These are phyloP conservation scores for Adansonia gregorii DNA, from an alignment of 441 rosid genomes.

Conservation along the genomic window DNA sequence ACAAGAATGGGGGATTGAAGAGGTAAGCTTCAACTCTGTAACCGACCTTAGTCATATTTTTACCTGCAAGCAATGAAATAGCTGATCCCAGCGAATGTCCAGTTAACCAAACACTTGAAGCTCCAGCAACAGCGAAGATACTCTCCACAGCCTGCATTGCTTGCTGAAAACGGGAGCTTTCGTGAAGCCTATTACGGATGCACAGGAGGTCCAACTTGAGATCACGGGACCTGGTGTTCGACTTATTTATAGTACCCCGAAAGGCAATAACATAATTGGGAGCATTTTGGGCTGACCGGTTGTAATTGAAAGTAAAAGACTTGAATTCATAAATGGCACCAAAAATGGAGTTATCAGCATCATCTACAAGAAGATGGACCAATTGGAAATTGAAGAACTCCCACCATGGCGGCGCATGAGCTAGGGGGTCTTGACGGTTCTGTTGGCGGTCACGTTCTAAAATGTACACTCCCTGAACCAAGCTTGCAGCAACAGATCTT, in stretches of 20 bases:
- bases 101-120: slow-evolving; percentile 41
- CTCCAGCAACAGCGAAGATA: slow-evolving; percentile 34
- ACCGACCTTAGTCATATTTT: slow-evolving; percentile 44
- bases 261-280: slow-evolving; percentile 52
- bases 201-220: slow-evolving; percentile 39
- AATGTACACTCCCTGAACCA: slow-evolving; percentile 54
- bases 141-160: slow-evolving; percentile 41
- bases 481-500: slow-evolving; percentile 52
- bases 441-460: slow-evolving; percentile 57
- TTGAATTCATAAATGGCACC: slow-evolving; percentile 41
- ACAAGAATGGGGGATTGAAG: slow-evolving; percentile 61
- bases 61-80: slow-evolving; percentile 51
- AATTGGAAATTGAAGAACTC: slow-evolving; percentile 52
- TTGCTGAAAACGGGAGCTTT: slow-evolving; percentile 44
- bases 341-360: slow-evolving; percentile 49
- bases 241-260: slow-evolving; percentile 47
- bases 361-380: slow-evolving; percentile 39
- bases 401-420: slow-evolving; percentile 60
- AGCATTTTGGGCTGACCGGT: slow-evolving; percentile 25
- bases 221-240: slow-evolving; percentile 42
- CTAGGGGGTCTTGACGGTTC: slow-evolving; percentile 37
- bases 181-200: slow-evolving; percentile 40
- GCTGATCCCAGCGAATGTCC: slow-evolving; percentile 66
- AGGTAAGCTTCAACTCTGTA: slow-evolving; percentile 43
- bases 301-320: background rate